Base-by-base conservation (phyloP, 2,329 filamentous ascomycete species). In the Colletotrichum scovillei region DNA sequence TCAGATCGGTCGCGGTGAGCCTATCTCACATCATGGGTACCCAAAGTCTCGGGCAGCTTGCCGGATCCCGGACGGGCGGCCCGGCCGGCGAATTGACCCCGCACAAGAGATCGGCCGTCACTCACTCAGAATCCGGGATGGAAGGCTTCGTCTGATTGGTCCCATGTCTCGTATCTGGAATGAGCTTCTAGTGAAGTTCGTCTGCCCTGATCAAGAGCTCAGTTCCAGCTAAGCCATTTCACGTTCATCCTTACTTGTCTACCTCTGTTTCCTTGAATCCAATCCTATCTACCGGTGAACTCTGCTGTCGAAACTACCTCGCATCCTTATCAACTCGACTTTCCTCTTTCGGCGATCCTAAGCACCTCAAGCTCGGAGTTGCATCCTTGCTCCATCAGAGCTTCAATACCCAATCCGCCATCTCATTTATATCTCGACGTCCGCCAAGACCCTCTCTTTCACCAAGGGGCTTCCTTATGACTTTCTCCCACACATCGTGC, bases 61-160 rank as follows among this genome's bases (percentile, higher is more conserved):
- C 46, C 62, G 46, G 35, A 38, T 60, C 16, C 46, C 28, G 28
- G 46, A n/a, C 42, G 42, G 42, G n/a, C 42, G 42, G 42, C 19
- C 42, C 42, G 42, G 42, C 42, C 42, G 42, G 42, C 52, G 30
- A 70, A 56, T 57, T 59, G 24, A 70, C 71, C 71, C 67, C 60
- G 71, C 71, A 66, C 49, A 55, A 56, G 56, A 70, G 60, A 73
- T 71, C 67, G 35, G 71, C 46, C 55, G 26, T 63, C 64, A 52
- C 38, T 42, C 38, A 7, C 5, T 24, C 16, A 42, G 19, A 71
- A 35, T 65, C 63, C n/a, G 32, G 19, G 38, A n/a, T 26, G 46
- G 11, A 46, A 63, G 26, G 19, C 66, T 55, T 63, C 24, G 30
- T 22, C 9, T 38, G 67, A 55, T 69, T 59, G 65, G 52, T 32